phyloP scores from a whole-genome alignment of 2,329 filamentous ascomycete genomes.

The Zymoseptoria ardabiliae region DNA sequence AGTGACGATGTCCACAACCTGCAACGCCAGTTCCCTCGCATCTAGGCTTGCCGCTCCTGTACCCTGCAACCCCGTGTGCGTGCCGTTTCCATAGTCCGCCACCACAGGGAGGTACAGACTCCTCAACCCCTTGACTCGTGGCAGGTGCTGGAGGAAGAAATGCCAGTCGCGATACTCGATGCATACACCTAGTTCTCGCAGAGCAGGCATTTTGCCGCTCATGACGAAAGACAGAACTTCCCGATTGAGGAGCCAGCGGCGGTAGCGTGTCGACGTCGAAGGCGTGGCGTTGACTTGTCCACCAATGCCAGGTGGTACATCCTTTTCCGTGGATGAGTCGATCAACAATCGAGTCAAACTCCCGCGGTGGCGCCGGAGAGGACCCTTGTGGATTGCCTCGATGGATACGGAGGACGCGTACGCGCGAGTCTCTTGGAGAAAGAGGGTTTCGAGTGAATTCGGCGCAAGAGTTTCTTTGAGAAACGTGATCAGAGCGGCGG shows the following conservation, averaged over 20 bases:
- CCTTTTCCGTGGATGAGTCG: conserved; percentile 55
- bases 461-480: conserved; percentile 70
- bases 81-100: conserved; percentile 36
- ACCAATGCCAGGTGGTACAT: conserved; percentile 5
- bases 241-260: conserved; percentile 62
- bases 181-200: conserved; percentile 64
- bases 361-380: conserved; percentile 60
- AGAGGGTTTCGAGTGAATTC: conserved; percentile 71
- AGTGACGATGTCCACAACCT: conserved; percentile 71
- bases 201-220: conserved; percentile 64
- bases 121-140: conserved; percentile 61
- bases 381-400: conserved; percentile 62
- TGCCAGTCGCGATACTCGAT: conserved; percentile 77
- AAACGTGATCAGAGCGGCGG: conserved; percentile 62
- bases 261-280: conserved; percentile 45
- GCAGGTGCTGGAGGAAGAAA: conserved; percentile 68
- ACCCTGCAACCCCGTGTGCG: conserved; percentile 26
- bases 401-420: conserved; percentile 56
- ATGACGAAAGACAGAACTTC: conserved; percentile 67
- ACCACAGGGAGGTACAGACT: conserved; percentile 65
- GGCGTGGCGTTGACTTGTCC: conserved; percentile 32
- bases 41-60: conserved; percentile 43
- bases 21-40: conserved; percentile 63
- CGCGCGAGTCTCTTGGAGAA: conserved; percentile 59
- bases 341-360: conserved; percentile 69